Evolutionary conservation across 2,329 filamentous ascomycete species (phyloP), one percentile per base, ranked within the genome.

Genomic region (Sporothrix mexicana): DNA sequence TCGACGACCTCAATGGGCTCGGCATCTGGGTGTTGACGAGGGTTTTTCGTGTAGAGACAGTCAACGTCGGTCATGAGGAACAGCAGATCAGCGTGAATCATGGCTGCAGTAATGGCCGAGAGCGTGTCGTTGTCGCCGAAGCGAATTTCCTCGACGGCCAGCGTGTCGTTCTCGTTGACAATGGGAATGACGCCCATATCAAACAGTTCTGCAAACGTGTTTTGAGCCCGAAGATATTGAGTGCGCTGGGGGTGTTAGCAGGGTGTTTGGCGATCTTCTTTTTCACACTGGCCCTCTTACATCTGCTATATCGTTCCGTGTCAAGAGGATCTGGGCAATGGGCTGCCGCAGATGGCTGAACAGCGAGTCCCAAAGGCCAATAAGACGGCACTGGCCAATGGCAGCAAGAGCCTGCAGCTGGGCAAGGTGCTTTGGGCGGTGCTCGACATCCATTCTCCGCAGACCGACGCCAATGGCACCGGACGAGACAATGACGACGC

Each of bases 11-110:
- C 92, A 73, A 99, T 98, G 0, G 96, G 90, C 78, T 92, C 89
- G 9, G 96, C 96, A 78, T 98, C 92, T 0, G 94, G 90, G 78
- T 97, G 86, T 1, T 90, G 91, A 43, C 96, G 88, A 0, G 96
- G 96, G 78, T 99, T 99, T 82, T 95, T 96, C 82, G 97, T 94
- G 81, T 99, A 99, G 13, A 99, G 86, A 80, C 95, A 98, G 80
- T 99, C 96, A 66, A 99, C 96, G 79, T 99, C 96, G 0, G 96
- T 99, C 96, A 99, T 98, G 75, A 99, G 87, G 82, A 99, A 99
- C 10, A 99, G 87, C 78, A 97, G 93, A 79, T 99, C 95, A 69
- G 96, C 96, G 78, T 97, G 94, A 23, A 98, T 93, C 94, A 98
- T 98, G 76, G 93, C 96, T 0, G 96, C 94, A 0, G 96, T 97